phyloP scores from a whole-genome alignment of 2,329 filamentous ascomycete species.

The Colletotrichum cordylinicola region DNA sequence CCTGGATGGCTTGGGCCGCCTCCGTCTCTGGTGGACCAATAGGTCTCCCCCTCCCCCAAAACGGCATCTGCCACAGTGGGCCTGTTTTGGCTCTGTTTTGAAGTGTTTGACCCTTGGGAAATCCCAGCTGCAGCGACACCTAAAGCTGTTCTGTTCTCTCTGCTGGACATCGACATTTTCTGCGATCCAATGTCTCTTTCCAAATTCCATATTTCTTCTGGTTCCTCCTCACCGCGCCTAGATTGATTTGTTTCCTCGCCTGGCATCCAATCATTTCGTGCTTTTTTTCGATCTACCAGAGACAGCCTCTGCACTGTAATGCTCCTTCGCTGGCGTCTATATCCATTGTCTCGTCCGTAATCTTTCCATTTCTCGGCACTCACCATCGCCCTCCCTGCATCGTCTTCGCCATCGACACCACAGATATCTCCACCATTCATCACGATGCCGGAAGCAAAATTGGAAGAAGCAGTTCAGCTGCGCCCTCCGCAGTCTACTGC shows the following conservation, averaged over 20 bases:
- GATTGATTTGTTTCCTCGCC: background rate
- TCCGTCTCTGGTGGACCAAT: background rate
- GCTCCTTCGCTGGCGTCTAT: background rate
- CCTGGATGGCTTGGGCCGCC: conserved; percentile 3
- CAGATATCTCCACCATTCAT: background rate
- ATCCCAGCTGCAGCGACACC: conserved; percentile 3
- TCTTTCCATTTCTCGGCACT: background rate
- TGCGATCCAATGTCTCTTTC: background rate
- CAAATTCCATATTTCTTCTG: background rate
- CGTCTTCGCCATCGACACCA: background rate
- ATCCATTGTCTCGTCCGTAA: background rate
- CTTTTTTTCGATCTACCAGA: background rate
- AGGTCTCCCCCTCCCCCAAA: background rate
- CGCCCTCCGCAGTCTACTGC: conserved; percentile 7
- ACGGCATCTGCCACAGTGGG: conserved; percentile 23
- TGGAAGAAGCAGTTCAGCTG: conserved; percentile 6
- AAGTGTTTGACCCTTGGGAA: conserved; percentile 15
- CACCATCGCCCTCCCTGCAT: background rate
- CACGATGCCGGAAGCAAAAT: conserved; percentile 1
- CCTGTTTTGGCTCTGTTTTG: conserved; percentile 22
- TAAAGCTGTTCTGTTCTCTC: background rate
- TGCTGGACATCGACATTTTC: background rate
- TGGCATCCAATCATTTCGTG: background rate
- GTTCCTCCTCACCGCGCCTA: background rate
- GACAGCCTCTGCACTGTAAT: background rate